Base-by-base conservation (phyloP, 176 grass and related monocot genomes). In the Lolium rigidum region DNA sequence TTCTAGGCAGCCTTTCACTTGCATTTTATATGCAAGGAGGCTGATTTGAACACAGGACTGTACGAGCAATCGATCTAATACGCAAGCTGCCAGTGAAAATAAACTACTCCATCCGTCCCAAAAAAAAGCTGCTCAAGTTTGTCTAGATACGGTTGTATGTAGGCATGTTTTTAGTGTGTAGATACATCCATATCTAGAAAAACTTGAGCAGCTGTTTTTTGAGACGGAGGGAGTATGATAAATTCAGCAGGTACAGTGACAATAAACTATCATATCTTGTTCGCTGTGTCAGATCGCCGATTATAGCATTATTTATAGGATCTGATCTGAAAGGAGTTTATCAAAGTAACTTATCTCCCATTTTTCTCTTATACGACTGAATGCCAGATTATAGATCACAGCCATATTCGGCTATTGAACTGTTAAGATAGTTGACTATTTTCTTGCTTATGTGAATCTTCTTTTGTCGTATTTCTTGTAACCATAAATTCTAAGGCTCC, bases 361-460 rank as follows among this genome's bases (percentile, higher is more conserved):
- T 81, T 76, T 66, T 15, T 8, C 44, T 6, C 68, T 61, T 68
- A 82, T 86, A 15, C 58, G 17, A 76, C 13, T 83, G 13, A 76
- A 49, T 76, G 14, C 24, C 25, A 89, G 17, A 80, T 65, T 80
- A 9, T 55, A 74, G n/a, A 74, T 46, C 25, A 20, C 43, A n/a
- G 64, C 20, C n/a, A 37, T 50, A 51, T 59, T 71, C n/a, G 63
- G 21, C 47, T 76, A 26, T 50, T 82, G 18, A 14, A 58, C 59
- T 77, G 43, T 62, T 61, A 70, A 74, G 69, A 75, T 74, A 56
- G 80, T 38, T 21, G 10, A 38, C 4, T 10, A 46, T 67, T 24
- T 69, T 82, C 31, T 78, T 77, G 17, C 43, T 77, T 6, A 79
- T 75, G 25, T 76, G 39, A 25, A 75, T 69, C 0, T 56, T 67